Base-by-base conservation (phyloP, 129 eudicot species). In the Flaveria robusta region DNA sequence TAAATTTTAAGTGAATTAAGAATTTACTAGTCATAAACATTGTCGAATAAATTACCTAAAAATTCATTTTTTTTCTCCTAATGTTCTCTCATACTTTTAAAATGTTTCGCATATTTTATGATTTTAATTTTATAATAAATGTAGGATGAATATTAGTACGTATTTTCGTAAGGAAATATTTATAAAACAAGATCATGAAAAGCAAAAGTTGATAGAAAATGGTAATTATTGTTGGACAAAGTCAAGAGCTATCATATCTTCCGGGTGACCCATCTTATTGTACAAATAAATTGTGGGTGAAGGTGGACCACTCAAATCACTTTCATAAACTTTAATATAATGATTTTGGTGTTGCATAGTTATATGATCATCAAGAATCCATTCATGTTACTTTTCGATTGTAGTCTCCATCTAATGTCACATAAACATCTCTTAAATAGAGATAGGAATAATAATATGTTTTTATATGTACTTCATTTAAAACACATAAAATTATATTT, bases 251-350 rank as follows among this genome's bases (percentile, higher is more conserved):
- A 73, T 39, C 16, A 73, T 22, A 41, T 58, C 68, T 42, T 74
- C 18, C 46, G 77, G 42, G 77, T 74, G 77, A 41, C 77, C 77
- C 77, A 41, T 60, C 27, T 59, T 58, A 56, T 58, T 58, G 77
- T 59, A 74, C 26, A 37, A 56, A 9, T 56, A 74, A 41, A 55
- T 22, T 34, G 15, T 58, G 54, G 50, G 9, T 45, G 26, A 50
- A 45, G 55, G 29, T 58, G 66, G 66, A 23, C 66, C 51, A 45
- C 56, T 41, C 26, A 14, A 39, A 22, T 52, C 64, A 58, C 69
- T 58, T 74, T 45, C 24, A 52, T 14, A 54, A 72, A 56, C 43
- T 42, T 74, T 56, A 5, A 45, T 43, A 23, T 45, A 42, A 13
- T 13, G 20, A 68, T 42, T 20, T 43, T 45, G 41, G 58, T 47